phyloP scores from a whole-genome alignment of 139 green algal genomes.

The Asterochloris sp. region DNA sequence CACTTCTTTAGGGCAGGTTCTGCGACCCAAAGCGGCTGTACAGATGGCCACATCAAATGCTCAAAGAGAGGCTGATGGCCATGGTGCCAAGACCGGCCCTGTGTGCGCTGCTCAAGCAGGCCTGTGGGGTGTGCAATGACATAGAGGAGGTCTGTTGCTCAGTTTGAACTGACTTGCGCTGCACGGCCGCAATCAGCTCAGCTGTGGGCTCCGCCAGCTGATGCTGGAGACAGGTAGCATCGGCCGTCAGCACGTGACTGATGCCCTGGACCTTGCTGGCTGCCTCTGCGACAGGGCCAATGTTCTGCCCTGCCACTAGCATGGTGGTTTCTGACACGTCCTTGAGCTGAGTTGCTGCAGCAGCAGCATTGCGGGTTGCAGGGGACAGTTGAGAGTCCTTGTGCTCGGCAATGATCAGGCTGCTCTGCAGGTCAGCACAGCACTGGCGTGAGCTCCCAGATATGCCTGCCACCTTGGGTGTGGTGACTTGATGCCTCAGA shows the following conservation, averaged over 20 bases:
- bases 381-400: constrained; percentile 24
- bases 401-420: constrained; percentile 46
- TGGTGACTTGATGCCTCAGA: too few species aligned
- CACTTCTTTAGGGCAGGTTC: too few species aligned
- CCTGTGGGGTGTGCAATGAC: too few species aligned
- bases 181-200: constrained; percentile 39
- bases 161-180: constrained; percentile 30
- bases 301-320: constrained; percentile 28
- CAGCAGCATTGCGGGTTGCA: constrained; percentile 31
- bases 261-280: constrained; percentile 29
- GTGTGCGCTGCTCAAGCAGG: too few species aligned
- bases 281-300: constrained; percentile 15
- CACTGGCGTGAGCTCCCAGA: neutral
- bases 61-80: too few species aligned
- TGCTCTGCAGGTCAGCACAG: neutral
- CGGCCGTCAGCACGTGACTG: constrained; percentile 48
- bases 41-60: too few species aligned
- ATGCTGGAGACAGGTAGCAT: constrained; percentile 50
- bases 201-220: constrained; percentile 60
- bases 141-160: too few species aligned
- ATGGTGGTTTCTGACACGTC: constrained; percentile 22
- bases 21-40: too few species aligned
- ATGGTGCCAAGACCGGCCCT: too few species aligned
- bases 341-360: constrained; percentile 24
- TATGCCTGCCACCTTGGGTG: too few species aligned